Percentiles rank a stretch among this genome's conserved stretches.
phyloP scores from a whole-genome alignment of 495 filamentous ascomycete genomes.

The Penicillium chermesinum region DNA sequence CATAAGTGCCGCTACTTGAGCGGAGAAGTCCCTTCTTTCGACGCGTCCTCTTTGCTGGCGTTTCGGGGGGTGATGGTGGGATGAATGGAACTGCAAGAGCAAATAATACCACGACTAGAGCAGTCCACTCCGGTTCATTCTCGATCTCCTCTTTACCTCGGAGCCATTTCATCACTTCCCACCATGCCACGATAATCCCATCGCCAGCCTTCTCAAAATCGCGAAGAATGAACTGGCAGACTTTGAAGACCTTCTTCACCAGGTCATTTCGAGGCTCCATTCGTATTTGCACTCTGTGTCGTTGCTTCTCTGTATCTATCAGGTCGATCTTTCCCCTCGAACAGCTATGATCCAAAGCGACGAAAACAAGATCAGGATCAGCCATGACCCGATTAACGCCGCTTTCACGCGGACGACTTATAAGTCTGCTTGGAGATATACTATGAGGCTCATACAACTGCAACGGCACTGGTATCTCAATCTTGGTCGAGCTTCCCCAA shows the following conservation, averaged over 20 bases:
- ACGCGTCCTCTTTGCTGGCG: slow-evolving; percentile 35
- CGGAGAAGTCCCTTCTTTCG: slow-evolving; percentile 50
- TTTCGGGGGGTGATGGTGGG: slow-evolving; percentile 25
- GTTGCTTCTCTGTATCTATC: slow-evolving; percentile 51
- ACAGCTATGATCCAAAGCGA: slow-evolving; percentile 39
- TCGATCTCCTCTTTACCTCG: slow-evolving; percentile 42
- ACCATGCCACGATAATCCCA: slow-evolving; percentile 65
- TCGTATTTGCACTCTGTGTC: slow-evolving; percentile 61
- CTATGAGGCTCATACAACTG: slow-evolving; percentile 41
- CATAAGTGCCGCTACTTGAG: slow-evolving; percentile 55
- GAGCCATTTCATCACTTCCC: slow-evolving; percentile 69
- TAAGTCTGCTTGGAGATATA: slow-evolving; percentile 28
- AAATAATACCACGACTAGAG: slow-evolving; percentile 67
- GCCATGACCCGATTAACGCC: slow-evolving; percentile 50
- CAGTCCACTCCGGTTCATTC: slow-evolving; percentile 70
- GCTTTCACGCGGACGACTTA: slow-evolving; percentile 41
- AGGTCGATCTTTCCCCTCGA: slow-evolving; percentile 58
- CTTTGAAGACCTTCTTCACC: slow-evolving; percentile 53
- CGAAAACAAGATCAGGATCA: slow-evolving; percentile 40
- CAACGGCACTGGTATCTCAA: slow-evolving; percentile 48
- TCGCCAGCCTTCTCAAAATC: slow-evolving; percentile 54
- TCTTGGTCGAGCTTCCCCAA: slow-evolving; percentile 59
- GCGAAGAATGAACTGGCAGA: slow-evolving; percentile 58
- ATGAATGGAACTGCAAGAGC: slow-evolving; percentile 53
- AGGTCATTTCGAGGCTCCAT: slow-evolving; percentile 59